Conservation (phyloP, 164 flowering plant genomes). For the Nymphaea colorata region DNA sequence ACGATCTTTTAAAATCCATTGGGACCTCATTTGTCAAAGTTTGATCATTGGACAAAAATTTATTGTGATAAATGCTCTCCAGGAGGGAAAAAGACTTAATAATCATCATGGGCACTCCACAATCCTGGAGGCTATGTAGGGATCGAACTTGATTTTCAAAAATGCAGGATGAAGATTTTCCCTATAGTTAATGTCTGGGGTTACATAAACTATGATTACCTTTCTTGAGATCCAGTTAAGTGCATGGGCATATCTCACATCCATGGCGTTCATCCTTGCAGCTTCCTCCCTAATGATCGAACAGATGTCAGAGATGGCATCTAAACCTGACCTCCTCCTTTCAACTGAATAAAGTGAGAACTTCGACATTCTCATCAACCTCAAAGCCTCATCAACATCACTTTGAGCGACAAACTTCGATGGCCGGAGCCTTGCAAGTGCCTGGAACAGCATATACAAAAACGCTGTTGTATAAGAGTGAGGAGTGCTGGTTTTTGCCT, state of each 20-base stretch:
- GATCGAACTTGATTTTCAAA: no score
- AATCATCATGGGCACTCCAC: no score
- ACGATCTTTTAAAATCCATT: no score
- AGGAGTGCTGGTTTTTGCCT: slow-evolving; percentile 79
- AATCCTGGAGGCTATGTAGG: no score
- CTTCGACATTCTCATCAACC: slow-evolving; percentile 99
- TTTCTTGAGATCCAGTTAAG: slow-evolving; percentile 96
- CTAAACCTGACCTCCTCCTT: slow-evolving; percentile 82
- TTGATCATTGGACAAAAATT: no score
- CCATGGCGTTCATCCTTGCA: slow-evolving; percentile 60
- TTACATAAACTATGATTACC: slow-evolving; percentile 37
- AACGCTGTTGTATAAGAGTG: slow-evolving; percentile 95
- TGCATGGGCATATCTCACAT: slow-evolving; percentile 82
- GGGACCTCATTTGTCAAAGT: no score
- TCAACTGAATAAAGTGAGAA: slow-evolving; percentile 94
- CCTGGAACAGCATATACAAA: no score
- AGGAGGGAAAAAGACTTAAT: no score
- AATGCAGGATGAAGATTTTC: no score
- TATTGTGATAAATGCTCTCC: no score
- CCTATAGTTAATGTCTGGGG: no score
- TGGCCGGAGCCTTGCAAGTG: slow-evolving; percentile 93
- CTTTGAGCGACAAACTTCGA: slow-evolving; percentile 88
- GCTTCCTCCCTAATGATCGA: slow-evolving; percentile 95
- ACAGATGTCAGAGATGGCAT: slow-evolving; percentile 95
- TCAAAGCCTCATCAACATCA: slow-evolving; percentile 98